phyloP scores from a whole-genome alignment of 2,329 filamentous ascomycete genomes.

The Helotiales sp. region DNA sequence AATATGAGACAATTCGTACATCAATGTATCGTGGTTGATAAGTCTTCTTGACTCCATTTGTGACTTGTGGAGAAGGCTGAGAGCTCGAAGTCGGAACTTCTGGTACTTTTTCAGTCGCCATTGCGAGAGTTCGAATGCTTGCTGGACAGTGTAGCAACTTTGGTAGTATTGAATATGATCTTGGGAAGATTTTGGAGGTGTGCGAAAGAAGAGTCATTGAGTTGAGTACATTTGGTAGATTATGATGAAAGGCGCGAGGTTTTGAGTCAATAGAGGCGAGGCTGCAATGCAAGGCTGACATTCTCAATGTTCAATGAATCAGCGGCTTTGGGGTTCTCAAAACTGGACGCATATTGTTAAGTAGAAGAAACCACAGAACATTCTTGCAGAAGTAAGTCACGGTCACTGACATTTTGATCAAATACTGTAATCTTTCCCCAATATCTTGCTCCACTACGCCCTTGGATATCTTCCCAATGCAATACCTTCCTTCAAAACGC shows the following conservation, averaged over 20 bases:
- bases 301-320: too few species aligned
- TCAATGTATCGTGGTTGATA: constrained; percentile 58
- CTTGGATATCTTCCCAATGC: not conserved
- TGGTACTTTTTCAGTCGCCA: constrained; percentile 7
- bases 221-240: not conserved
- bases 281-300: constrained; percentile 10
- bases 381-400: too few species aligned
- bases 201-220: not conserved
- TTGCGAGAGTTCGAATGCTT: constrained; percentile 5
- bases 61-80: constrained; percentile 4
- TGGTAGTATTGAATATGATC: not conserved
- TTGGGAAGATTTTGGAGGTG: not conserved
- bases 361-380: too few species aligned
- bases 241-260: not conserved
- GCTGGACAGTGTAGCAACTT: not conserved
- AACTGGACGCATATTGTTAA: too few species aligned
- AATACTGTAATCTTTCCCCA: too few species aligned
- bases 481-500: not conserved
- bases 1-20: constrained; percentile 44
- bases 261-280: constrained; percentile 8
- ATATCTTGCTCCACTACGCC: not conserved
- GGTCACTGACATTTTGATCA: too few species aligned
- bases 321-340: too few species aligned
- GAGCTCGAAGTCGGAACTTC: not conserved
- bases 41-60: not conserved